Base-by-base conservation (phyloP, 2,329 filamentous ascomycete species). In the Phaeophleospora eucalypticola region DNA sequence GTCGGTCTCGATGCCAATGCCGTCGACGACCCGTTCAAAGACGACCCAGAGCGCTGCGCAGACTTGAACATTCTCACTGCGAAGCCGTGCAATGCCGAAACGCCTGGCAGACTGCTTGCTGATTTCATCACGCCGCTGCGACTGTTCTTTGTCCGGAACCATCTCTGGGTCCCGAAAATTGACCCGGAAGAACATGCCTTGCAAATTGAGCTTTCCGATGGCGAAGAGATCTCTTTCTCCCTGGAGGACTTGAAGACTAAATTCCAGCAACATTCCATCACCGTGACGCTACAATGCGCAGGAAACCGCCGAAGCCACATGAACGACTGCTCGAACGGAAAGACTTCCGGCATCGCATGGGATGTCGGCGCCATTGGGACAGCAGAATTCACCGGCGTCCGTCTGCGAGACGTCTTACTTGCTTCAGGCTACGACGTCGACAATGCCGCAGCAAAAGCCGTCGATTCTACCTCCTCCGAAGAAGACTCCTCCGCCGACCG, bases 71-170 rank as follows among this genome's bases (percentile, higher is more conserved):
- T 72, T 2, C 74, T 73, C 45, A 82, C 77, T 1, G 61, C 68
- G 7, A 77, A 77, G 53, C 81, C 81, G 3, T 74, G 79, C 51
- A 84, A 84, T 58, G 80, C 81, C 1, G 81, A 84, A 57, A 79
- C 80, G 0, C 80, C 80, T 0, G 64, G 61, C 0, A 67, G 70
- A 2, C 70, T 70, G 27, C 70, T 83, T 19, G 66, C 65, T 15
- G 65, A 68, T 2, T 83, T 80, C 57, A 65, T 77, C 32, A 83
- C 80, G 0, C 76, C 76, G 3, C 77, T 75, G 35, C 68, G 73
- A 21, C 65, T 79, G 1, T 82, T 82, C 61, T 82, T 81, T 57
- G 74, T 81, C 12, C 74, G 80, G 16, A 80, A 83, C 56, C 80
- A 83, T 64, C 79, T 83, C 69, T 83, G 80, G 80, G 80, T 47